Conservation (phyloP, 352 stramenopile genomes). For the Phytophthora multivora region DNA sequence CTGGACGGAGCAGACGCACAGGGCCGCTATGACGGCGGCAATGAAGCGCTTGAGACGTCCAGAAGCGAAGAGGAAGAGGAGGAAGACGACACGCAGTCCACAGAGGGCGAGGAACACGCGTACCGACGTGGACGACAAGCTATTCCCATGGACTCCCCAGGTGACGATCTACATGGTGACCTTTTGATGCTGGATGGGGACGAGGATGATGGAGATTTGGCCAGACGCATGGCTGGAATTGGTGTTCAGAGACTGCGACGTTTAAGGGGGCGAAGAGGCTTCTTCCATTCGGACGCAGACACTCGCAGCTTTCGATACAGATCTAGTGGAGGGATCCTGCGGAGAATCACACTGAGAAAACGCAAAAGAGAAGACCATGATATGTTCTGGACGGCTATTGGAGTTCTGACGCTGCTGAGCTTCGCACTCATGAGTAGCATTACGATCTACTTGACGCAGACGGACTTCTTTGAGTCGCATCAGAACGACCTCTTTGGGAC, state of each 20-base stretch:
- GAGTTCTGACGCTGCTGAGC: conserved; percentile 71
- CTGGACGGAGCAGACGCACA: conserved; percentile 16
- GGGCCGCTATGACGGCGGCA: conserved; percentile 14
- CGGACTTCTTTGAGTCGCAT: conserved; percentile 83
- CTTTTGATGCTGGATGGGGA: conserved; percentile 44
- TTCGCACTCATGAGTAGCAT: conserved; percentile 65
- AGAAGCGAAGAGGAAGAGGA: conserved; percentile 11
- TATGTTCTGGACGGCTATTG: conserved; percentile 77
- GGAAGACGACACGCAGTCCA: conserved; percentile 7
- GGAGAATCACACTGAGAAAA: conserved; percentile 63
- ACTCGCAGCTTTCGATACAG: conserved; percentile 35
- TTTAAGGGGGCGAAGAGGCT: conserved; percentile 45
- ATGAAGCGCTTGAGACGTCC: background rate
- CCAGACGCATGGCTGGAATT: background rate
- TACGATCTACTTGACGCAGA: conserved; percentile 75
- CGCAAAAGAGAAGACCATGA: conserved; percentile 58
- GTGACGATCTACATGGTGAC: conserved; percentile 41
- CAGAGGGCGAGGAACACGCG: conserved; percentile 40
- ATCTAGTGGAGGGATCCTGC: conserved; percentile 45
- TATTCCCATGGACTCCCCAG: conserved; percentile 74
- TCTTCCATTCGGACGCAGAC: conserved; percentile 52
- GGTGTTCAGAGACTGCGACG: conserved; percentile 39
- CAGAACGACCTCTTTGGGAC: conserved; percentile 83
- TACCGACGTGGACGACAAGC: conserved; percentile 60
- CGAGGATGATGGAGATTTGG: conserved; percentile 14